Base-by-base conservation (phyloP, 1,284 basidiomycete genomes). In the Ceratobasidium sp. region DNA sequence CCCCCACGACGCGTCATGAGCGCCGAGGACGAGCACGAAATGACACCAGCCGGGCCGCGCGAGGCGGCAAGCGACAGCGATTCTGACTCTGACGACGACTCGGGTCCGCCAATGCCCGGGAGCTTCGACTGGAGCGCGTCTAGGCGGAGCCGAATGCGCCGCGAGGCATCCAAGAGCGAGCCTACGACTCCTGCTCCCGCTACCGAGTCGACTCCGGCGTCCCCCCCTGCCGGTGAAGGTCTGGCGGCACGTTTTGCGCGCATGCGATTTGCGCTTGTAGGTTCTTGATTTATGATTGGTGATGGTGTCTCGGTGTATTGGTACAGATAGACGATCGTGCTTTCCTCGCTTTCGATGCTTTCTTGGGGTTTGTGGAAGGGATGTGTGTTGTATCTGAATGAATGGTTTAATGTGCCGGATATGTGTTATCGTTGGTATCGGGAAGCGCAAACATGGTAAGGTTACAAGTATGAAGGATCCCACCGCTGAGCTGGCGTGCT, bases 201-300 rank as follows among this genome's bases (percentile, higher is more conserved):
- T 20, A 16, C 48, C 20, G 38, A 14, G n/a, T 41, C 55, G 18
- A 2, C 67, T 23, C 41, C 73, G 23, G 33, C 62, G 10, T 62
- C 62, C 5, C 50, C 60, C 7, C 62, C 73, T 8, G 50, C 62
- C 6, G 18, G 35, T 12, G 73, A 76, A 18, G 73, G 73, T 30
- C 20, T 76, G 20, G 33, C 73, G 4, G 73, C 73, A 1, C 48
- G 64, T 8, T 41, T 76, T 23, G 73, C 64, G 2, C 30, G 73
- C 3, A 66, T 76, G 62, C 73, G 73, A 12, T 55, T 76, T 35
- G 60, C 73, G 18, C 54, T 76, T 20, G 73, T 76, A 4, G 73
- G 73, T 8, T 76, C 60, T n/a, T 69, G 33, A 69, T 55, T 7
- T 35, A 33, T 3, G 7, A 10, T 18, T 18, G 2, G 27, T 12